phyloP scores from a whole-genome alignment of 2,329 filamentous ascomycete species.

The Nemania sp. region DNA sequence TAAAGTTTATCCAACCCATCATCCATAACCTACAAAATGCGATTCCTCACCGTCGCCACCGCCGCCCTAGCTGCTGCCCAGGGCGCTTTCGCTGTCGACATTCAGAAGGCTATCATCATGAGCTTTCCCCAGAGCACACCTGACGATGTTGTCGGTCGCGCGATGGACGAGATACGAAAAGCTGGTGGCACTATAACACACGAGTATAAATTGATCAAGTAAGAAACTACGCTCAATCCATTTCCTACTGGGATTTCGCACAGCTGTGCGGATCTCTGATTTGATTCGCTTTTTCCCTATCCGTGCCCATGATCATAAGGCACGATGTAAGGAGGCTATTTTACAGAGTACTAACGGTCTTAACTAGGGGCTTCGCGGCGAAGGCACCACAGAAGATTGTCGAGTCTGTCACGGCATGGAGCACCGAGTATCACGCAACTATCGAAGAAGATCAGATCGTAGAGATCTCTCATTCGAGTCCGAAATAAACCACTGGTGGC shows the following conservation, averaged over 20 bases:
- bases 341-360: conserved; percentile 40
- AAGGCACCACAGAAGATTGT: conserved; percentile 77
- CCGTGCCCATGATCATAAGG: not conserved
- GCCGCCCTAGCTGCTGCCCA: conserved; percentile 69
- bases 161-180: conserved; percentile 76
- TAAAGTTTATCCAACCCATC: conserved; percentile 22
- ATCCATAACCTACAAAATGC: conserved; percentile 66
- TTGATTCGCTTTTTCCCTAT: not conserved
- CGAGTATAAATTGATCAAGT: conserved; percentile 77
- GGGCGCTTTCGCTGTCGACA: conserved; percentile 71
- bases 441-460: conserved; percentile 85
- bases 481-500: conserved; percentile 18
- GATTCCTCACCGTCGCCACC: conserved; percentile 65
- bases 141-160: conserved; percentile 73
- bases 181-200: conserved; percentile 84
- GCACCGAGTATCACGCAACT: conserved; percentile 67
- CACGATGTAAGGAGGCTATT: not conserved
- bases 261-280: not conserved
- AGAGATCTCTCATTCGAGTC: conserved; percentile 52
- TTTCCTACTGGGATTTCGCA: not conserved
- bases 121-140: conserved; percentile 79
- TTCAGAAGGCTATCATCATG: conserved; percentile 80
- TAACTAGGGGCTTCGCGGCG: conserved; percentile 79
- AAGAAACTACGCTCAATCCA: conserved; percentile 51
- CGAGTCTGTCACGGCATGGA: conserved; percentile 72